These are phyloP conservation scores for Fonsecaea erecta DNA, from an alignment of 2,329 filamentous ascomycete species.

Conservation along the genomic window DNA sequence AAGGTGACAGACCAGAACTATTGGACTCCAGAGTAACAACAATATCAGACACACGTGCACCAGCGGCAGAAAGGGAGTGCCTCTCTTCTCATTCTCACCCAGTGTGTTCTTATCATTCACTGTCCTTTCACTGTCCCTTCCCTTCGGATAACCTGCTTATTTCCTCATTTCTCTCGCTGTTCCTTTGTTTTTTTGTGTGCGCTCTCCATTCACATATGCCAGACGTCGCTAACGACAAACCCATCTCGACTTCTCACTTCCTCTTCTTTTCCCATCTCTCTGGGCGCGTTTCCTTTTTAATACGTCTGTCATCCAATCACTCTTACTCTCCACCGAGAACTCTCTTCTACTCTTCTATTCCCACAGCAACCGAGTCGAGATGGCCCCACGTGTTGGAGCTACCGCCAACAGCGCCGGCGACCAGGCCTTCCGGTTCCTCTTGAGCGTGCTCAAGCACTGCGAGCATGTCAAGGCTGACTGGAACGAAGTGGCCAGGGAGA, in stretches of 20 bases:
- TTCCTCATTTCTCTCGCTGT: neutral
- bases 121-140: neutral
- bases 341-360: neutral
- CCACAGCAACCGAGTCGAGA: neutral
- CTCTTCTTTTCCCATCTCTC: neutral
- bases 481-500: conserved; percentile 28
- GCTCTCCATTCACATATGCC: neutral
- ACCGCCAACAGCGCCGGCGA: neutral
- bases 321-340: neutral
- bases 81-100: too few relatives aligned
- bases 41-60: neutral
- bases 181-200: neutral
- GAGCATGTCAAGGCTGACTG: conserved; percentile 29
- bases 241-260: too few relatives aligned
- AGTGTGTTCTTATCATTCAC: neutral
- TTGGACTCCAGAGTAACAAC: conserved; percentile 23
- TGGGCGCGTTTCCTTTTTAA: too few relatives aligned
- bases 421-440: conserved; percentile 22
- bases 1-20: conserved; percentile 30
- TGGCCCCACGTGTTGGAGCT: conserved; percentile 6
- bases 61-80: neutral
- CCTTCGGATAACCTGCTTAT: neutral
- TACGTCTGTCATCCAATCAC: neutral
- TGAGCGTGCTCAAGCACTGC: conserved; percentile 27
- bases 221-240: too few relatives aligned